Percentiles rank a stretch among this genome's conserved stretches.
phyloP scores from a whole-genome alignment of 495 filamentous ascomycete genomes.

The Cairneyella variabilis region DNA sequence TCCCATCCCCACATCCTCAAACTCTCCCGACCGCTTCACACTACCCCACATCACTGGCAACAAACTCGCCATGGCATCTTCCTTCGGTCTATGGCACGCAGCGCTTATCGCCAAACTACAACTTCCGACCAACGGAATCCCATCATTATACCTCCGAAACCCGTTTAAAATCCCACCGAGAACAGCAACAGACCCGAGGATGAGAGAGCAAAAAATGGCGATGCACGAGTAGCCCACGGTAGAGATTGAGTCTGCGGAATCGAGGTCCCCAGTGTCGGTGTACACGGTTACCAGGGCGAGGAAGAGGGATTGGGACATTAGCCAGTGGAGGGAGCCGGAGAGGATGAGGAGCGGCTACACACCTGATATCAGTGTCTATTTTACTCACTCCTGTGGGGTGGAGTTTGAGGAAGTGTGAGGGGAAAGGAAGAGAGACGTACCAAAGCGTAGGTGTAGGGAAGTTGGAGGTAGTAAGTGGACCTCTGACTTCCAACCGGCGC shows the following conservation, averaged over 20 bases:
- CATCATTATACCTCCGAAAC: slow-evolving; percentile 24
- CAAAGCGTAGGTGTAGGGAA: slow-evolving; percentile 39
- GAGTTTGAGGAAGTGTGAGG: no score
- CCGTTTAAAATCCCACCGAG: slow-evolving; percentile 10
- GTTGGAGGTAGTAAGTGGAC: slow-evolving; percentile 41
- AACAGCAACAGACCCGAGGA: slow-evolving; percentile 15
- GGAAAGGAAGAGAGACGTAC: slow-evolving; percentile 13
- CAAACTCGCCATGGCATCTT: background rate
- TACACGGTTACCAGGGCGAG: slow-evolving; percentile 18
- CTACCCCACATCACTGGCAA: slow-evolving; percentile 4
- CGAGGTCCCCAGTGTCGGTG: slow-evolving; percentile 1
- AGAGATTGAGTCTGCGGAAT: background rate
- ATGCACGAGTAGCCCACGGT: slow-evolving; percentile 26
- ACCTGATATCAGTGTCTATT: background rate
- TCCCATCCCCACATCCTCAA: background rate
- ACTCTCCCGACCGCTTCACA: background rate
- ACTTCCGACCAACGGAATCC: slow-evolving; percentile 37
- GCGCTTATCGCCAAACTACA: slow-evolving; percentile 45
- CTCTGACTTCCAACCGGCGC: slow-evolving; percentile 35
- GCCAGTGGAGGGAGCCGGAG: slow-evolving; percentile 24
- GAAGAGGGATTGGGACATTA: slow-evolving; percentile 28
- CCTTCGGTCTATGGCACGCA: slow-evolving; percentile 35
- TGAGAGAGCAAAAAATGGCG: slow-evolving; percentile 26
- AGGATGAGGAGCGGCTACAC: slow-evolving; percentile 32
- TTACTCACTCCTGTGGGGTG: background rate